phyloP scores from a whole-genome alignment of 2,329 filamentous ascomycete genomes.

The Fusarium paranaense region DNA sequence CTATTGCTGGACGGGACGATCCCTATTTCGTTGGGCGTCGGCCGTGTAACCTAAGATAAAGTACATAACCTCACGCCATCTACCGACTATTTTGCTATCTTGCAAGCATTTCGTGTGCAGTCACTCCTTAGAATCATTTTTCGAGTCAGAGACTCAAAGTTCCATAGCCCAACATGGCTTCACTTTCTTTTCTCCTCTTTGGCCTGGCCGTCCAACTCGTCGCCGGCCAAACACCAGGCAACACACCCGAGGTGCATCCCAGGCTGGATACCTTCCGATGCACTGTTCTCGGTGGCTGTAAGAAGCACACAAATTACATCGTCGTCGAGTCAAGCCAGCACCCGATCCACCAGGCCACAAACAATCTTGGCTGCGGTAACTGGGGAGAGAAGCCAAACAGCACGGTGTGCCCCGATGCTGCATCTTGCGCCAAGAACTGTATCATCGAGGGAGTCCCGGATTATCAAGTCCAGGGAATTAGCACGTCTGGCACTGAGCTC shows the following conservation, averaged over 20 bases:
- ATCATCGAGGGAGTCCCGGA: conserved; percentile 62
- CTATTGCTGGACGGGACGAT: background rate
- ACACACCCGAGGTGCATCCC: conserved; percentile 60
- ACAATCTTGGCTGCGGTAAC: conserved; percentile 41
- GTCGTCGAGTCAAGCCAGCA: conserved; percentile 63
- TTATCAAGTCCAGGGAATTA: conserved; percentile 54
- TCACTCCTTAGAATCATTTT: background rate
- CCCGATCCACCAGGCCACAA: conserved; percentile 55
- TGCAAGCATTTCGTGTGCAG: background rate
- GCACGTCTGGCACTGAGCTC: conserved; percentile 46
- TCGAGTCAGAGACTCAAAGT: background rate
- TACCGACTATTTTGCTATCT: background rate
- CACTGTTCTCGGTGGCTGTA: conserved; percentile 62
- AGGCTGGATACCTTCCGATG: conserved; percentile 64
- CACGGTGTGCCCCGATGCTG: conserved; percentile 61
- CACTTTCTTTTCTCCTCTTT: conserved; percentile 7
- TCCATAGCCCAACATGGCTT: conserved; percentile 6
- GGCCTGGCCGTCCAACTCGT: conserved; percentile 23
- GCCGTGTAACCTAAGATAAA: background rate
- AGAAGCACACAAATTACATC: conserved; percentile 58
- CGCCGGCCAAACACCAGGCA: conserved; percentile 54
- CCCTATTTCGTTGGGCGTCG: background rate
- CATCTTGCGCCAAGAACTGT: conserved; percentile 65
- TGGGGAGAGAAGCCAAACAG: conserved; percentile 51
- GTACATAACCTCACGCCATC: background rate